These are phyloP conservation scores for Flaveria ramosissima DNA, from an alignment of 129 eudicot genomes.

Conservation along the genomic window DNA sequence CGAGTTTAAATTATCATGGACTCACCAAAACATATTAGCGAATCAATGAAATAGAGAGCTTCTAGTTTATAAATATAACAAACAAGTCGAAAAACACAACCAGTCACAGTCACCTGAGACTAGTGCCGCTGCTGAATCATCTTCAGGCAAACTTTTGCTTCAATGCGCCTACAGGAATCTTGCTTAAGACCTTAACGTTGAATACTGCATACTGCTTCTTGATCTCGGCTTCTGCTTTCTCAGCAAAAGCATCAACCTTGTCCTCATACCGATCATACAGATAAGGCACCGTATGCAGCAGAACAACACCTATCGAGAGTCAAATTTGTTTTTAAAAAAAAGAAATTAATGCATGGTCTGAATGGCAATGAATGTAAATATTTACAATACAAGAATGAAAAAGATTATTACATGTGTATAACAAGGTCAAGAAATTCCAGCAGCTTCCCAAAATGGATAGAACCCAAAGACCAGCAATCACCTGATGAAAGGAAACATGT, in stretches of 20 bases:
- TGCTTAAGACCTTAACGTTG: slow-evolving; percentile 73
- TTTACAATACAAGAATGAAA: not conserved
- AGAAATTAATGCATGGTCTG: not conserved
- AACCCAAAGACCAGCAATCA: slow-evolving; percentile 79
- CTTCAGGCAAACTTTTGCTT: slow-evolving; percentile 52
- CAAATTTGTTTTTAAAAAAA: not conserved
- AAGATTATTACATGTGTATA: slow-evolving; percentile 61
- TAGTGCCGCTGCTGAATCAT: not conserved
- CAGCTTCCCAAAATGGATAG: slow-evolving; percentile 64
- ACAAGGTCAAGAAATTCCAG: slow-evolving; percentile 66
- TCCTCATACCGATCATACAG: slow-evolving; percentile 82
- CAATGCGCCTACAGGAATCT: slow-evolving; percentile 67
- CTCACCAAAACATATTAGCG: slow-evolving; percentile 29
- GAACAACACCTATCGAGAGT: slow-evolving; percentile 49
- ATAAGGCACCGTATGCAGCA: slow-evolving; percentile 79
- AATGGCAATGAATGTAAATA: not conserved
- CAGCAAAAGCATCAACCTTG: slow-evolving; percentile 71
- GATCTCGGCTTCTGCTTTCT: slow-evolving; percentile 72
- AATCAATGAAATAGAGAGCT: slow-evolving; percentile 17
- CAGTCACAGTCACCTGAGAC: slow-evolving; percentile 25
- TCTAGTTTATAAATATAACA: slow-evolving; percentile 47
- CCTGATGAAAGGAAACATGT: slow-evolving; percentile 35
- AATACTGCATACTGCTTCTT: slow-evolving; percentile 85
- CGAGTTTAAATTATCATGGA: slow-evolving; percentile 31
- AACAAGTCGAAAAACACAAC: slow-evolving; percentile 30